Evolutionary conservation across 179 eudicot genomes (phyloP), one percentile per base, ranked within the genome.

Genomic region (Amaranthus tricolor): DNA sequence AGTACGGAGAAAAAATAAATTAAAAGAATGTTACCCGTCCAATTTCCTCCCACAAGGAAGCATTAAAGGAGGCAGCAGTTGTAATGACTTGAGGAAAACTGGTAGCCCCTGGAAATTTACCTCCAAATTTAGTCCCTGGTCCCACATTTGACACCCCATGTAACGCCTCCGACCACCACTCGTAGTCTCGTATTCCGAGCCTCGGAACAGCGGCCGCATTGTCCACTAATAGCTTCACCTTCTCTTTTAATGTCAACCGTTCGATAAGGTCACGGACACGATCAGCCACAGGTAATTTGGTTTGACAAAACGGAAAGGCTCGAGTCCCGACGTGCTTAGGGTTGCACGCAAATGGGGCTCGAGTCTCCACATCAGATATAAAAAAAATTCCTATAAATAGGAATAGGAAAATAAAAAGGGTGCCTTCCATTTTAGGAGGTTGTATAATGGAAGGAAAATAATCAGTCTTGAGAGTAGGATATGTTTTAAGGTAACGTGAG

Each of bases 141-240:
- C 91, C 93, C 63, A 89, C 89, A 77, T 89, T 76, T 7, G 93
- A 88, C 60, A 89, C 88, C 9, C 93, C 93, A 14, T 89, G 91
- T 44, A 89, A 81, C 20, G 93, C 93, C 82, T 89, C 93, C 62
- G 93, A 89, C 93, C 93, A 89, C 93, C 93, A 89, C 85, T 89
- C 91, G 45, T 89, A 89, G 61, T 78, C 80, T 62, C 71, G 54
- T 11, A 89, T 84, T 55, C 91, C 93, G 12, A 89, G 86, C 82
- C 93, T 75, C 2, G 90, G 89, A 44, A 89, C 84, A 4, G 83
- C 85, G 9, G 75, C 91, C 12, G 93, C 91, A 24, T 80, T 88
- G 81, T 83, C 84, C 66, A 62, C 88, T 50, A 89, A 52, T 6
- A 89, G 72, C n/a, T 70, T 78, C 44, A 88, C 87, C 80, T 89